Conservation (phyloP, 2,329 filamentous ascomycete species). For the Scytalidium sp. region DNA sequence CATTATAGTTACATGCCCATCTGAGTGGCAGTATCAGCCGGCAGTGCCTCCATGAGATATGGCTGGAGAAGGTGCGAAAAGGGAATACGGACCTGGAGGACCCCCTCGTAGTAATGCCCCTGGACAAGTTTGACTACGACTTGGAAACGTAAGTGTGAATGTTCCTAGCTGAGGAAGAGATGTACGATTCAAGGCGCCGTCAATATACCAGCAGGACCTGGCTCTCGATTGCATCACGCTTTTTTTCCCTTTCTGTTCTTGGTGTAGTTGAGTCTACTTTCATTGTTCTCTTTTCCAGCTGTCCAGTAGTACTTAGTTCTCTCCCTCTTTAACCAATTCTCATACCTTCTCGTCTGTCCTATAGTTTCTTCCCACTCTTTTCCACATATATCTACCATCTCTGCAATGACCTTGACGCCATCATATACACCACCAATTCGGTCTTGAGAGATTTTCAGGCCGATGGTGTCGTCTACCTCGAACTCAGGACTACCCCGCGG, state of each 20-base stretch:
- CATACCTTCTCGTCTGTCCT: conserved; percentile 8
- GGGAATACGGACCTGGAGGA: conserved; percentile 58
- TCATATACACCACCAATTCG: conserved; percentile 59
- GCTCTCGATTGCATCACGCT: not conserved
- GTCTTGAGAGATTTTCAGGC: conserved; percentile 64
- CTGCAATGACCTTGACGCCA: conserved; percentile 57
- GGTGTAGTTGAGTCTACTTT: too few species aligned
- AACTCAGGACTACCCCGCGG: conserved; percentile 77
- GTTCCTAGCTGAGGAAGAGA: conserved; percentile 3
- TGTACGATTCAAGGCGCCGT: not conserved
- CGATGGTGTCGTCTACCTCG: conserved; percentile 75
- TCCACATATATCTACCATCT: conserved; percentile 77
- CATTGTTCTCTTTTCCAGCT: too few species aligned
- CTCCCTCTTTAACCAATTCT: conserved; percentile 4
- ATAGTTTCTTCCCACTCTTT: conserved; percentile 75
- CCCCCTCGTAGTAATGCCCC: conserved; percentile 65
- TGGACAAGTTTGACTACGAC: conserved; percentile 69
- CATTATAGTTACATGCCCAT: conserved; percentile 70
- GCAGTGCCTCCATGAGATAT: conserved; percentile 70
- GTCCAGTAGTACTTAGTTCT: conserved; percentile 2
- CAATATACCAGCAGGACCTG: not conserved
- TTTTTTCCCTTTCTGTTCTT: not conserved
- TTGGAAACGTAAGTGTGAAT: conserved; percentile 58
- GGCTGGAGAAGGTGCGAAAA: conserved; percentile 54
- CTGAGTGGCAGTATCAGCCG: conserved; percentile 76